Evolutionary conservation across 768 basidiomycete genomes (phyloP).

Genomic region (Ramaria rubella): DNA sequence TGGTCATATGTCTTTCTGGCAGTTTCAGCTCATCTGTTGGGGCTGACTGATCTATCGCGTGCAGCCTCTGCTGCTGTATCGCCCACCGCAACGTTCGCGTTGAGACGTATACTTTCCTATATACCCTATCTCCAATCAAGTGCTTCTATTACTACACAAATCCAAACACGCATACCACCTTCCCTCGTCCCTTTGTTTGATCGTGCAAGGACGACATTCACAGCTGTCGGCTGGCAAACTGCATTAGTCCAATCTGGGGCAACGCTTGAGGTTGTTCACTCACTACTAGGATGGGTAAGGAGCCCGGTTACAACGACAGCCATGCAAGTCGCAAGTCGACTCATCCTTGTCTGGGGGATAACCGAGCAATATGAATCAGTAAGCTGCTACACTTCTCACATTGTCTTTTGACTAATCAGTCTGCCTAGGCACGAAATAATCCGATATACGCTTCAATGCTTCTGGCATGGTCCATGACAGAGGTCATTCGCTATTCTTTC

Average conservation of each 20-base stretch:
- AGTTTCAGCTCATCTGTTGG: constrained; percentile 45
- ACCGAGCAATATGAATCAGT: constrained; percentile 58
- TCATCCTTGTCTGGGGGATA: constrained; percentile 85
- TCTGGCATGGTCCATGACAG: constrained; percentile 85
- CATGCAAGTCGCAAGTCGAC: constrained; percentile 73
- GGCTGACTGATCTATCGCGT: constrained; percentile 26
- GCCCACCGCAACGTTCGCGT: constrained; percentile 12
- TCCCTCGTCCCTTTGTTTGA: constrained; percentile 38
- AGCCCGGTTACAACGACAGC: constrained; percentile 68
- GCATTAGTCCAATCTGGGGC: constrained; percentile 81
- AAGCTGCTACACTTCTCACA: constrained; percentile 20
- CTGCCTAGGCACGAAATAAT: constrained; percentile 50
- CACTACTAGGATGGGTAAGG: constrained; percentile 69
- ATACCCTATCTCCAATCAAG: constrained; percentile 31
- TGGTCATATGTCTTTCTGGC: constrained; percentile 68
- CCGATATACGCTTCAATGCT: constrained; percentile 90
- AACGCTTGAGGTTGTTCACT: constrained; percentile 77
- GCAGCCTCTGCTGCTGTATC: constrained; percentile 13
- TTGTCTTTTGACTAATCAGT: background rate
- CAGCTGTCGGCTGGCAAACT: constrained; percentile 53
- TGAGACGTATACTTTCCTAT: constrained; percentile 27
- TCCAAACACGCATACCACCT: constrained; percentile 10
- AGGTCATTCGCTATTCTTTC: constrained; percentile 86
- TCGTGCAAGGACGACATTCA: constrained; percentile 51
- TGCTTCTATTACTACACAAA: constrained; percentile 29